Conservation (phyloP, 768 basidiomycete genomes). For the Termitomyces heimii region DNA sequence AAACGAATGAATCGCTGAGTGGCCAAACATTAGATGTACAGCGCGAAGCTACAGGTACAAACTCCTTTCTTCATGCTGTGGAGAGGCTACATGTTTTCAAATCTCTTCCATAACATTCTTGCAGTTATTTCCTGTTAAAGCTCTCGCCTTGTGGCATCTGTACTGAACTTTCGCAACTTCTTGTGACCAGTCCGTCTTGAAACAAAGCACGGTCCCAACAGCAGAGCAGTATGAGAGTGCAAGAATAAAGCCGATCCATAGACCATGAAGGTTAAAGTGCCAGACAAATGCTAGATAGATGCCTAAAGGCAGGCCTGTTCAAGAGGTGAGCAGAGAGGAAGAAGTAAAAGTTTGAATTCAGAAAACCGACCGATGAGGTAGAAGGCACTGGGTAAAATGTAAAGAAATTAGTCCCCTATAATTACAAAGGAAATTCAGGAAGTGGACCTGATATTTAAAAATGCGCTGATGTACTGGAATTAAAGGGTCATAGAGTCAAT, state of each 20-base stretch:
- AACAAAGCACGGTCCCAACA: not conserved
- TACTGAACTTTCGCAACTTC: not conserved
- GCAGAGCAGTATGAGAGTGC: not conserved
- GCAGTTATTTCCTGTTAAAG: not conserved
- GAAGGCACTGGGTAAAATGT: not conserved
- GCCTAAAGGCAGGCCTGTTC: not conserved
- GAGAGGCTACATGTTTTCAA: too few relatives aligned
- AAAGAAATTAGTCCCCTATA: not conserved
- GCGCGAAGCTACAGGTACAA: too few relatives aligned
- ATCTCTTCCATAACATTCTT: too few relatives aligned
- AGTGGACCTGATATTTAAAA: not conserved
- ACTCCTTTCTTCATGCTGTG: too few relatives aligned
- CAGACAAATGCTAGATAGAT: not conserved
- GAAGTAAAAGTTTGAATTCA: slow-evolving; percentile 9
- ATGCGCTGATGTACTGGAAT: not conserved
- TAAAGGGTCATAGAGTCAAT: not conserved
- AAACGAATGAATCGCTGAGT: too few relatives aligned
- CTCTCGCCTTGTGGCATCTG: not conserved
- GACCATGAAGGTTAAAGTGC: not conserved
- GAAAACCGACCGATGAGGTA: not conserved
- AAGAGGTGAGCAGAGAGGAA: not conserved
- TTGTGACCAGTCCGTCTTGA: not conserved
- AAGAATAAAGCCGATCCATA: not conserved
- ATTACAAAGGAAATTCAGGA: not conserved
- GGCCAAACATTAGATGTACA: too few relatives aligned